Conservation (phyloP, 2,329 filamentous ascomycete species). For the Monascus ruber region DNA sequence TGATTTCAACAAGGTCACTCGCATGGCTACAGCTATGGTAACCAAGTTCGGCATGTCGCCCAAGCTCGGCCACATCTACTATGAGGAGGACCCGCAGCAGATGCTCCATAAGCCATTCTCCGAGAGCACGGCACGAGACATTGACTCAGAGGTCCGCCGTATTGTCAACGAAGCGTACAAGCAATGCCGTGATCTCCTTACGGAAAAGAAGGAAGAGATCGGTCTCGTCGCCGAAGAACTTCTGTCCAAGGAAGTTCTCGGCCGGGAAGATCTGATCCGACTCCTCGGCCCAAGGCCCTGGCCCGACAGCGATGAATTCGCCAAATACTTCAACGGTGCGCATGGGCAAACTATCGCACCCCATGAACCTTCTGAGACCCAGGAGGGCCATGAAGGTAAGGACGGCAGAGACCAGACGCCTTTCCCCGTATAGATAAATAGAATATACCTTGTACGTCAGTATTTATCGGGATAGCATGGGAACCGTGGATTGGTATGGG, state of each 20-base stretch:
- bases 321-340: slow-evolving; percentile 73
- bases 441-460: background rate
- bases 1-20: slow-evolving; percentile 96
- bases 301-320: slow-evolving; percentile 76
- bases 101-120: slow-evolving; percentile 90
- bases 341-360: slow-evolving; percentile 44
- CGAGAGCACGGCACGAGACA: slow-evolving; percentile 82
- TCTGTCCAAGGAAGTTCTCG: slow-evolving; percentile 79
- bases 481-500: background rate
- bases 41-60: slow-evolving; percentile 99
- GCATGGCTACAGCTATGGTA: slow-evolving; percentile 94
- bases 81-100: slow-evolving; percentile 62
- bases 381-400: slow-evolving; percentile 30
- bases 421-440: slow-evolving; percentile 13
- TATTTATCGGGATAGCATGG: too few relatives aligned
- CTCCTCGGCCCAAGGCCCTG: slow-evolving; percentile 76
- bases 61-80: slow-evolving; percentile 87
- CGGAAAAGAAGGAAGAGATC: slow-evolving; percentile 77
- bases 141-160: slow-evolving; percentile 80
- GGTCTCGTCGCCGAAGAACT: slow-evolving; percentile 88
- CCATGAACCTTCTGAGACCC: slow-evolving; percentile 26
- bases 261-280: slow-evolving; percentile 82
- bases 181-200: slow-evolving; percentile 73
- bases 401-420: slow-evolving; percentile 25
- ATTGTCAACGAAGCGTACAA: slow-evolving; percentile 90